These are phyloP conservation scores for Plasmodium cynomolgi DNA, from an alignment of 169 alveolate genomes.

Conservation along the genomic window DNA sequence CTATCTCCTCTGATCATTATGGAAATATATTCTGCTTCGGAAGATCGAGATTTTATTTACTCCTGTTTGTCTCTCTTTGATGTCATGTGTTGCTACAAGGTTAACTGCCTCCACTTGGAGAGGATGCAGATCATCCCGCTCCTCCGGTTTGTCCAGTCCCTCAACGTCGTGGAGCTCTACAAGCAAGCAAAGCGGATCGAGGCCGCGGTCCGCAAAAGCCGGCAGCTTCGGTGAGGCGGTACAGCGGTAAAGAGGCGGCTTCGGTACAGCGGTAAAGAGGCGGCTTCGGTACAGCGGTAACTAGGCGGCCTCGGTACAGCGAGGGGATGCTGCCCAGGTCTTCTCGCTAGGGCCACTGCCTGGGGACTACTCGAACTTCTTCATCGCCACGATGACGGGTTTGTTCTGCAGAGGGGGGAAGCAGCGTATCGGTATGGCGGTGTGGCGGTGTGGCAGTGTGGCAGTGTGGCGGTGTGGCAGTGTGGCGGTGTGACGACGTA, in stretches of 20 bases:
- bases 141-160: slow-evolving; percentile 14
- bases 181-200: slow-evolving; percentile 15
- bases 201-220: not conserved
- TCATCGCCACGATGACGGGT: slow-evolving; percentile 10
- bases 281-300: not conserved
- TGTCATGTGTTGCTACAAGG: slow-evolving; percentile 16
- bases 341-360: not conserved
- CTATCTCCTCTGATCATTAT: slow-evolving; percentile 26
- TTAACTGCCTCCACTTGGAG: slow-evolving; percentile 5
- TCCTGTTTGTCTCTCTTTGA: slow-evolving; percentile 36
- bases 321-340: not conserved
- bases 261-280: not conserved
- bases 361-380: slow-evolving; percentile 21
- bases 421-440: not conserved
- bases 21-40: slow-evolving; percentile 28
- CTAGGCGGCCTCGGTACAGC: not conserved
- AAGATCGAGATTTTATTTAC: slow-evolving; percentile 33
- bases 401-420: not conserved
- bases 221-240: not conserved
- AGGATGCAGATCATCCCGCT: slow-evolving; percentile 6
- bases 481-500: not conserved
- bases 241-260: not conserved
- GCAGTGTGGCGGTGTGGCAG: not conserved
- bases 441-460: not conserved
- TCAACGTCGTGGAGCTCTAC: slow-evolving; percentile 27